Evolutionary conservation across 2,329 filamentous ascomycete species (phyloP), one percentile per base, ranked within the genome.

Genomic region (Ploettnerulaceae sp.): DNA sequence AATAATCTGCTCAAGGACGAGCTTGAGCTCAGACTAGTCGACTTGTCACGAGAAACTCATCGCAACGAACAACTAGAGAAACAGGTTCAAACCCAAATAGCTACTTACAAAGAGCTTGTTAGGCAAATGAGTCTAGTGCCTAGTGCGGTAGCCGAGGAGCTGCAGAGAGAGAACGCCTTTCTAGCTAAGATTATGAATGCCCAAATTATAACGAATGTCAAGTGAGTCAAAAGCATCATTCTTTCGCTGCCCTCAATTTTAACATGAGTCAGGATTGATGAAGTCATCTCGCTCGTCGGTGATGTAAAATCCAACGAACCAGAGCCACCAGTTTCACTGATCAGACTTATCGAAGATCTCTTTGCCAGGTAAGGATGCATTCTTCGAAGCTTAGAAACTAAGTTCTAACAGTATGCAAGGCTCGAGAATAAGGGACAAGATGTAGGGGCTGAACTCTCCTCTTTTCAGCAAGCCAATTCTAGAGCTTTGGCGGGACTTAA

Each of bases 321-420:
- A n/a, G 45, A 58, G 11, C 33, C 42, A 26, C 40, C 55, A 28
- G 34, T 40, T 15, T 36, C 51, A 12, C 18, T 62, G 20, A 34
- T 40, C 0, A 57, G 56, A 20, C 40, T 56, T n/a, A 44, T 61
- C 9, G 53, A 61, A 33, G 52, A 57, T 34, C 18, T 57, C 5
- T 60, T 48, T 21, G 46, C 43, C 3, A 58, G 50, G 61, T 62
- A 48, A 38, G 43, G 11, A 32, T 25, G 20, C 12, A 28, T 20
- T 24, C 17, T 34, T 12, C 5, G 7, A 18, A 22, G 8, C 4
- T 20, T 34, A 25, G 9, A 6, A 40, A 20, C 12, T 21, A 26
- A 8, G 29, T 46, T 3, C 39, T 54, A 15, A 52, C 24, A 24
- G 26, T 5, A 22, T n/a, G 7, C 8, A 21, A 59, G 54, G 44